These are phyloP conservation scores for Linderina pennispora DNA, from an alignment of 192 early-diverging fungal genomes.

Conservation along the genomic window DNA sequence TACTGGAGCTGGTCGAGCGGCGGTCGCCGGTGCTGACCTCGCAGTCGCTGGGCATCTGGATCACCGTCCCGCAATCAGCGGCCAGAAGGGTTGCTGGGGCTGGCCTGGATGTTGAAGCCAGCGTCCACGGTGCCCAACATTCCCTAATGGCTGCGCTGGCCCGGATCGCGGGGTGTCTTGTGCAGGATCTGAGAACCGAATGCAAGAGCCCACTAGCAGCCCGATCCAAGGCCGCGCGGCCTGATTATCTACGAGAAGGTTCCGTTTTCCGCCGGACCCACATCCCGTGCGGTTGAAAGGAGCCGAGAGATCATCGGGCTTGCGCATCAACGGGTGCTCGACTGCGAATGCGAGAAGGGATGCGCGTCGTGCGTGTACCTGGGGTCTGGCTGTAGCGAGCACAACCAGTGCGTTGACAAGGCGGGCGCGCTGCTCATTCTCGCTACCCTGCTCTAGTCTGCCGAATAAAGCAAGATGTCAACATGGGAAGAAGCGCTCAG, in stretches of 20 bases:
- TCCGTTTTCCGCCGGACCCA: not conserved
- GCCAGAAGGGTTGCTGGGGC: too few relatives aligned
- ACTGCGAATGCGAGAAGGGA: not conserved
- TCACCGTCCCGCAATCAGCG: constrained; percentile 13
- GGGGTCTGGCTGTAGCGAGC: constrained; percentile 4
- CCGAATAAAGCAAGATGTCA: too few relatives aligned
- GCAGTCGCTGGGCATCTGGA: constrained; percentile 16
- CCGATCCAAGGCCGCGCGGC: constrained; percentile 6
- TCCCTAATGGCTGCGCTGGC: constrained; percentile 5
- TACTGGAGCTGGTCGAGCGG: constrained; percentile 18
- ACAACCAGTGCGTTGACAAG: constrained; percentile 11
- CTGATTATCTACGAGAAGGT: constrained; percentile 16
- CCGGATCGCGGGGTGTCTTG: not conserved
- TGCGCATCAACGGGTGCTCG: not conserved
- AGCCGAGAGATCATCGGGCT: not conserved
- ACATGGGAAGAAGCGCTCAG: too few relatives aligned
- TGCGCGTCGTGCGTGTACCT: constrained; percentile 14
- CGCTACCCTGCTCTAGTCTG: too few relatives aligned
- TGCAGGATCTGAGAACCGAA: constrained; percentile 7
- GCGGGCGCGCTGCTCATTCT: not conserved
- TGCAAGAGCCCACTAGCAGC: constrained; percentile 16
- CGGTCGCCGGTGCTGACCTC: constrained; percentile 2
- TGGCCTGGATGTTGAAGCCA: constrained; percentile 8
- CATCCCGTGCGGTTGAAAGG: not conserved
- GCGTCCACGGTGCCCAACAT: constrained; percentile 31